A percentile compares a stretch with the other conserved stretches of the same genome.
These are phyloP conservation scores for Selenicereus undatus DNA, from an alignment of 148 eudicot genomes.

Conservation along the genomic window DNA sequence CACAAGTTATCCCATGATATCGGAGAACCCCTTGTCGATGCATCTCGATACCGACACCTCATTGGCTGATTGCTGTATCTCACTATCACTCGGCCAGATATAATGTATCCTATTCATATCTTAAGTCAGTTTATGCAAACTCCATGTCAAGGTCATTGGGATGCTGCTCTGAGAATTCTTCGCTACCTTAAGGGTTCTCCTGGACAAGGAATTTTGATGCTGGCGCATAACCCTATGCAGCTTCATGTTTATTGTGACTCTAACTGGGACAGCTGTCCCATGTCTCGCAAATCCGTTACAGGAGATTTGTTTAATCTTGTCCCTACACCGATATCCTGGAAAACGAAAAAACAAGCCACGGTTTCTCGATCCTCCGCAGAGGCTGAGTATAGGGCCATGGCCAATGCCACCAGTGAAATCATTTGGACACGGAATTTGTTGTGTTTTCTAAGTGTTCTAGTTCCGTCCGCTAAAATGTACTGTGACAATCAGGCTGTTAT, in stretches of 20 bases:
- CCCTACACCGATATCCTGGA: no score
- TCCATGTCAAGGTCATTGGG: not conserved
- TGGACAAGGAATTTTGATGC: not conserved
- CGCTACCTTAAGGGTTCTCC: not conserved
- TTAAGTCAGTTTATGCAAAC: not conserved
- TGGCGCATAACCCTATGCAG: not conserved
- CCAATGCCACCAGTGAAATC: not conserved
- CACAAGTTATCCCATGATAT: not conserved
- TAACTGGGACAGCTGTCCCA: not conserved
- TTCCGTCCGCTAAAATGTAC: not conserved
- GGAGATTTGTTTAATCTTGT: not conserved
- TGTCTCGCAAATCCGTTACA: not conserved
- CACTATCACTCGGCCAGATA: not conserved
- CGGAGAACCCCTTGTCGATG: not conserved
- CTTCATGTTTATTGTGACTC: not conserved
- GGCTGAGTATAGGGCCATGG: not conserved
- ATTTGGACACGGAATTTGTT: not conserved
- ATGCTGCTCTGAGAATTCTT: not conserved
- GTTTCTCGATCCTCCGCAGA: not conserved
- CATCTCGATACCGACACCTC: not conserved
- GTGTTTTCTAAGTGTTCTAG: not conserved
- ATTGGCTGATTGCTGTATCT: not conserved
- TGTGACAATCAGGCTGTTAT: not conserved
- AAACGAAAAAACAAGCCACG: no score
- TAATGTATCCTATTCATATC: not conserved